Base-by-base conservation (phyloP, 2,329 filamentous ascomycete species). In the Dactylellina cionopaga region DNA sequence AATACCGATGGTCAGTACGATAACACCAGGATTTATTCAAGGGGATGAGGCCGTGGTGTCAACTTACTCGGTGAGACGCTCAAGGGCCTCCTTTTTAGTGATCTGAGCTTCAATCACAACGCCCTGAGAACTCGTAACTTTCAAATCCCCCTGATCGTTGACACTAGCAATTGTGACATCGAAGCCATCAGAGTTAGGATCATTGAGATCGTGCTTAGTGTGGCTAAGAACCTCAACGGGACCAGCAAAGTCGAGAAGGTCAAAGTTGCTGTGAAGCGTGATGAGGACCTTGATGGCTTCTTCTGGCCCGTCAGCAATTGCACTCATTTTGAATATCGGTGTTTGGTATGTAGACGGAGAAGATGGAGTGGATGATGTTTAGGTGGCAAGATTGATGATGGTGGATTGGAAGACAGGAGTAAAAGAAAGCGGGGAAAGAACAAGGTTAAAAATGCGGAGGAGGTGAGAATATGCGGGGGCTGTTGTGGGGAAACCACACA, bases 21-120 rank as follows among this genome's bases (percentile, higher is more conserved):
- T 15, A 11, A 10, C 6, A 13, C 10, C 22, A 13, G 3, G 25
- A 1, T 27, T 4, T 3, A 13, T 47, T 6, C n/a, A 19, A 17
- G 11, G 6, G n/a, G n/a, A n/a, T n/a, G n/a, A n/a, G n/a, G n/a
- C n/a, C n/a, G n/a, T n/a, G 27, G 92, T 86, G 76, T 83, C 82
- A 5, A 6, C 19, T 29, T 64, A 74, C 62, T 80, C 77, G 15
- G 74, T 51, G 49, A 80, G 79, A 13, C 84, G 84, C 70, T 91
- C 86, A 81, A 92, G 85, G 74, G 91, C 91, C 79, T 94, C 90
- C 79, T 90, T 90, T 84, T 87, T 92, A 79, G 88, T 85, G 80
- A 93, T 88, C 81, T 95, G 89, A 74, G 90, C 88, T 77, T 87
- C 86, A 80, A 95, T 83, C 76, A 88, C 84, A 78, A 89, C 85